These are phyloP conservation scores for Gossypium bickii DNA, from an alignment of 345 rosid species.

Conservation along the genomic window DNA sequence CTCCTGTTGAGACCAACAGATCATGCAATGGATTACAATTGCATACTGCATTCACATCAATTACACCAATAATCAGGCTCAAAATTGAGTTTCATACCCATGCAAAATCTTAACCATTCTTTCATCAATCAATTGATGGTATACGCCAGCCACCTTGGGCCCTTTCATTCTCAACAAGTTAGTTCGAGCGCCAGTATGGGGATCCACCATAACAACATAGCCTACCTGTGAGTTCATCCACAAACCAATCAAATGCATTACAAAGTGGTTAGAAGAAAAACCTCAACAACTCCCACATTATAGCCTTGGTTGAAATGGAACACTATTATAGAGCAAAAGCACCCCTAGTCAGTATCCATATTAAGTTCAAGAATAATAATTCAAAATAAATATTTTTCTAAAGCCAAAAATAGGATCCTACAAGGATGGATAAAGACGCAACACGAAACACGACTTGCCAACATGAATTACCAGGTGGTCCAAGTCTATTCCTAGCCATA, in stretches of 20 bases:
- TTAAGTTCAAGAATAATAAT: background rate
- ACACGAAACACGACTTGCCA: background rate
- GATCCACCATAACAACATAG: slow-evolving; percentile 83
- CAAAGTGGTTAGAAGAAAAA: background rate
- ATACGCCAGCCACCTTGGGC: slow-evolving; percentile 72
- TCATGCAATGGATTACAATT: background rate
- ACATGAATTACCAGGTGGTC: too few species aligned
- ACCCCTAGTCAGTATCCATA: background rate
- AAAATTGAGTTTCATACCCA: slow-evolving; percentile 38
- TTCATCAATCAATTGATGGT: slow-evolving; percentile 70
- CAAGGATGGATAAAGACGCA: background rate
- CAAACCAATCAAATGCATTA: background rate
- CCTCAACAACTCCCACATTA: background rate
- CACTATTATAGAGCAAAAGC: background rate
- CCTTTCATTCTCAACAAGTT: slow-evolving; percentile 68
- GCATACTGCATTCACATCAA: background rate
- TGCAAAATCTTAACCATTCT: slow-evolving; percentile 49
- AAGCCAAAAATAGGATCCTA: background rate
- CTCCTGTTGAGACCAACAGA: slow-evolving; percentile 43
- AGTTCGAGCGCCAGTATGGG: slow-evolving; percentile 47
- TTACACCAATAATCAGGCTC: background rate
- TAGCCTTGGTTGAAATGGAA: background rate
- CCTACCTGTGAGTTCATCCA: slow-evolving; percentile 65
- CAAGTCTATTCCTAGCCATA: background rate
- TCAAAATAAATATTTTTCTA: background rate